Percentiles rank a stretch among this genome's conserved stretches.
Conservation (phyloP, 805 yeast genomes). For the Komagataella ulmi region DNA sequence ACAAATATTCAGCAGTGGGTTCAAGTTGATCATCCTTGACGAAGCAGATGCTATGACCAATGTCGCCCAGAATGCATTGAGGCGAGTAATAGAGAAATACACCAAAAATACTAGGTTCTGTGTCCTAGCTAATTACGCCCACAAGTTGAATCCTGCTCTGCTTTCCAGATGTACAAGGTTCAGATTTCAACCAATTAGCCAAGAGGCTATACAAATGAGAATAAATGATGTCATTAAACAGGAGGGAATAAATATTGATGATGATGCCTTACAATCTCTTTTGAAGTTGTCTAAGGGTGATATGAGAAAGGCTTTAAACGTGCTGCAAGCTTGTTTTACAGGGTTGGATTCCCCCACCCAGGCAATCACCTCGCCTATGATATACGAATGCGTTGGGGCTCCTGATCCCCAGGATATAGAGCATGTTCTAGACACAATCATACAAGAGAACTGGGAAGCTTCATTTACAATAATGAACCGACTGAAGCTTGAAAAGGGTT, state of each 20-base stretch:
- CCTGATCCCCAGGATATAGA: slow-evolving; percentile 85
- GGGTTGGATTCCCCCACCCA: slow-evolving; percentile 35
- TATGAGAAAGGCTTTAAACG: slow-evolving; percentile 91
- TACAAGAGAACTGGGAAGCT: slow-evolving; percentile 83
- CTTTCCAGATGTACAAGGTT: slow-evolving; percentile 91
- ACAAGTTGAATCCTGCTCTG: slow-evolving; percentile 89
- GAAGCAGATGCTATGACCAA: slow-evolving; percentile 95
- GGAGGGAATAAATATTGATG: slow-evolving; percentile 48
- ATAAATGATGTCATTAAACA: slow-evolving; percentile 52
- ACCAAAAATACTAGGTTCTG: slow-evolving; percentile 93
- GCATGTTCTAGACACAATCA: slow-evolving; percentile 57
- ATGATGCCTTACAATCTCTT: slow-evolving; percentile 52
- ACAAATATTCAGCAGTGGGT: slow-evolving; percentile 80
- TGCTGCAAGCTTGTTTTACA: slow-evolving; percentile 86
- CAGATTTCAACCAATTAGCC: slow-evolving; percentile 73
- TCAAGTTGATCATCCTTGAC: slow-evolving; percentile 83
- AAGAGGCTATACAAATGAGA: slow-evolving; percentile 55
- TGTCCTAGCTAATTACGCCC: slow-evolving; percentile 90
- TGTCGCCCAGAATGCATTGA: slow-evolving; percentile 72
- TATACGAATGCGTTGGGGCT: slow-evolving; percentile 91
- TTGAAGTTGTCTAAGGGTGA: slow-evolving; percentile 79
- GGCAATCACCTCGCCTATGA: slow-evolving; percentile 57
- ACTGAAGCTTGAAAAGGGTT: slow-evolving; percentile 61
- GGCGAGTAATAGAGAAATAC: slow-evolving; percentile 82
- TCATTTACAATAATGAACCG: slow-evolving; percentile 53